phyloP scores from a whole-genome alignment of 2,329 filamentous ascomycete species.

The Aspergillus unguis region DNA sequence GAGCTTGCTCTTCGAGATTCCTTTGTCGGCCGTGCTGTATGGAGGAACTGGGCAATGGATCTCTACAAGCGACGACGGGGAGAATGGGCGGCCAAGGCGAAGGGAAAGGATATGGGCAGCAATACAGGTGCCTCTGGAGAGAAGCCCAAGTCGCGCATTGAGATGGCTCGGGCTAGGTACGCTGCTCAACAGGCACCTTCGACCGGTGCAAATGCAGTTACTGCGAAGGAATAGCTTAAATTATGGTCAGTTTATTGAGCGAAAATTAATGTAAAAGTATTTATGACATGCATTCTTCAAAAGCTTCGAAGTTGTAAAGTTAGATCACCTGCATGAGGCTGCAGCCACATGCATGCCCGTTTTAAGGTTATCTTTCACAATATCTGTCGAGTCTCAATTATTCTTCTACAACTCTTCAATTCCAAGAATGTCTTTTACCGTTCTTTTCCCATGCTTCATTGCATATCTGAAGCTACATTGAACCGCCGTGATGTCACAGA shows the following conservation, averaged over 20 bases:
- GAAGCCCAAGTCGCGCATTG: slow-evolving; percentile 50
- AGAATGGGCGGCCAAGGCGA: slow-evolving; percentile 63
- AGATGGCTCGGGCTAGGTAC: slow-evolving; percentile 57
- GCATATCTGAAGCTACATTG: no score
- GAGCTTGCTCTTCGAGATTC: slow-evolving; percentile 63
- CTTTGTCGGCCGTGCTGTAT: slow-evolving; percentile 63
- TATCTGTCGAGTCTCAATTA: no score
- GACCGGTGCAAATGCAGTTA: slow-evolving; percentile 13
- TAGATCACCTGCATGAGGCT: no score
- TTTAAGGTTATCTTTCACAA: no score
- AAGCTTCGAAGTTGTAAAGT: neutral
- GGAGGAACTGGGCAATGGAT: slow-evolving; percentile 73
- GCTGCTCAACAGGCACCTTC: slow-evolving; percentile 40
- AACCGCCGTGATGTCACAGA: slow-evolving; percentile 15
- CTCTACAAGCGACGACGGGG: slow-evolving; percentile 60
- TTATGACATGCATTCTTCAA: neutral
- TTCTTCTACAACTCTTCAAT: no score
- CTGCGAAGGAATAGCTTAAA: slow-evolving; percentile 11
- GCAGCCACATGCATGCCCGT: no score
- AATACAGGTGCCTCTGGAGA: slow-evolving; percentile 19
- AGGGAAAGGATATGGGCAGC: slow-evolving; percentile 42
- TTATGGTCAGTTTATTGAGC: neutral
- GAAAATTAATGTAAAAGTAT: neutral
- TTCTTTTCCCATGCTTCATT: no score
- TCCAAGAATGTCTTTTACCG: no score